phyloP scores from a whole-genome alignment of 306 rosid species.

The Ceratonia siliqua region DNA sequence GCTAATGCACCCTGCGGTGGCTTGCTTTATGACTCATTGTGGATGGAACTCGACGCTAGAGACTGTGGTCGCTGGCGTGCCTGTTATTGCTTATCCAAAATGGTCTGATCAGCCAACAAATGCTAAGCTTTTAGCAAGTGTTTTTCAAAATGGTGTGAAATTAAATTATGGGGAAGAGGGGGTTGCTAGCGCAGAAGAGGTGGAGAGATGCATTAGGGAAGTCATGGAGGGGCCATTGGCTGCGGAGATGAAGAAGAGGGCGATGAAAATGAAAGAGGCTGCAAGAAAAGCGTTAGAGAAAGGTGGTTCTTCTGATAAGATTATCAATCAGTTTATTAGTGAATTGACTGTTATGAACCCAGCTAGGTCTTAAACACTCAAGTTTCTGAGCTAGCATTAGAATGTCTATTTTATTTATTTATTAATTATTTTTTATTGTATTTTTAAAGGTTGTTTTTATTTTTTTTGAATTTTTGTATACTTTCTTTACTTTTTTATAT shows the following conservation, averaged over 20 bases:
- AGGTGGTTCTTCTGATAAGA: conserved; percentile 46
- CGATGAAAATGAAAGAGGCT: conserved; percentile 27
- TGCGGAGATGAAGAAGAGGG: conserved; percentile 32
- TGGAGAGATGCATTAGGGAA: conserved; percentile 45
- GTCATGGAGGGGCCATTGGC: conserved; percentile 40
- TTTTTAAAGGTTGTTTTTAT: no score
- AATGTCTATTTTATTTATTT: no score
- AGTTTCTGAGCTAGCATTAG: no score
- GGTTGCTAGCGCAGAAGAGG: conserved; percentile 35
- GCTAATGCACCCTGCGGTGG: conserved; percentile 45
- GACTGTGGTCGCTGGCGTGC: conserved; percentile 36
- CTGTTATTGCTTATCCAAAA: conserved; percentile 45
- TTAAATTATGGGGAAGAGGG: conserved; percentile 36
- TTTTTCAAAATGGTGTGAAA: conserved; percentile 44
- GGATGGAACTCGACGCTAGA: conserved; percentile 58
- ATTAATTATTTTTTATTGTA: no score
- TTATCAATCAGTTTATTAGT: conserved; percentile 30
- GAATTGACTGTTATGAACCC: no score
- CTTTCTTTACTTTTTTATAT: no score
- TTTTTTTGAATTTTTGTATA: no score
- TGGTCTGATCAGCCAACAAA: conserved; percentile 55
- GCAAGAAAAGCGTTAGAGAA: conserved; percentile 30
- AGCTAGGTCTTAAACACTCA: no score
- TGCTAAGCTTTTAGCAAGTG: conserved; percentile 38
- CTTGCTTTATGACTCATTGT: conserved; percentile 52